Conservation (phyloP, 441 rosid genomes). For the Euphorbia celastroides region DNA sequence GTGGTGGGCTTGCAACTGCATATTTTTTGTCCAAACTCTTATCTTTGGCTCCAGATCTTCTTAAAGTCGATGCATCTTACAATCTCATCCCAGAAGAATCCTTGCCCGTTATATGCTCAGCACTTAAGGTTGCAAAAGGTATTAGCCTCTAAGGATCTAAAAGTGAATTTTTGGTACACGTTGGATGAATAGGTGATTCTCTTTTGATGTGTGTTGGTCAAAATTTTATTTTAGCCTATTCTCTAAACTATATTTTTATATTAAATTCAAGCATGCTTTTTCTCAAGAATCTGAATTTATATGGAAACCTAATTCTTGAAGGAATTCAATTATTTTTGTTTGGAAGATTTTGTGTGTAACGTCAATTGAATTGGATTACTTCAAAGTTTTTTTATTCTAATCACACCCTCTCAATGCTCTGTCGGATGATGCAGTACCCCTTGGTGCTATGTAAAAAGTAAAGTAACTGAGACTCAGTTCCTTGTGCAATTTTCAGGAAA, state of each 20-base stretch:
- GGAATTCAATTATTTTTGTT: no score
- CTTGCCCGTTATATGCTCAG: constrained; percentile 45
- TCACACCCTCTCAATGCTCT: background rate
- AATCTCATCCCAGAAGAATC: constrained; percentile 81
- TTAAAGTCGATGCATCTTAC: constrained; percentile 50
- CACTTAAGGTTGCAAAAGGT: constrained; percentile 56
- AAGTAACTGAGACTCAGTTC: constrained; percentile 11
- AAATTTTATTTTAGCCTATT: background rate
- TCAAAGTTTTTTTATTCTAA: no score
- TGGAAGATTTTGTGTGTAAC: no score
- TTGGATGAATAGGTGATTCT: background rate
- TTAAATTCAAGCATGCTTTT: background rate
- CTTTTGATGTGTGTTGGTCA: background rate
- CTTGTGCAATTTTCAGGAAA: constrained; percentile 35
- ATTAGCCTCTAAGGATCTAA: constrained; percentile 4
- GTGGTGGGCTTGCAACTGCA: constrained; percentile 71
- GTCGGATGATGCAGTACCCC: background rate
- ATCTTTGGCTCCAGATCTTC: constrained; percentile 49
- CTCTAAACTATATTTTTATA: background rate
- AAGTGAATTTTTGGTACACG: background rate
- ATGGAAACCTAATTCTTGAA: no score
- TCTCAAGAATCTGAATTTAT: background rate
- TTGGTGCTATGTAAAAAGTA: constrained; percentile 13
- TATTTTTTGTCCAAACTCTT: constrained; percentile 68
- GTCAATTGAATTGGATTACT: no score